phyloP scores from a whole-genome alignment of 192 early-diverging fungal species.

The Lobosporangium transversale region DNA sequence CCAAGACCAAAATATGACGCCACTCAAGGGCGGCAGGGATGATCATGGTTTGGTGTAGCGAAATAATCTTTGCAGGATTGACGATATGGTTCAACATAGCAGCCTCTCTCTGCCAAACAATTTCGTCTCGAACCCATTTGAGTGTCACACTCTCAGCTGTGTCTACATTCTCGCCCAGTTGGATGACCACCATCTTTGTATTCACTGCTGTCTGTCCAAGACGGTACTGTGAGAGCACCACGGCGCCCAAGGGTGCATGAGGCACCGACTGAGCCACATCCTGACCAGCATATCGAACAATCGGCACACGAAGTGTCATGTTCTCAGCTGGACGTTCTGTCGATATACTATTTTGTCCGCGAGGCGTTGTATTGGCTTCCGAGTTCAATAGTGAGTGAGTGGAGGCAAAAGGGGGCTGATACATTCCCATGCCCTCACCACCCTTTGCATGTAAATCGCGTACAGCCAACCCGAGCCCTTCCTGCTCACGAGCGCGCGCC shows the following conservation, averaged over 20 bases:
- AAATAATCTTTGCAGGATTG: slow-evolving; percentile 50
- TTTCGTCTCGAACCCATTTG: slow-evolving; percentile 52
- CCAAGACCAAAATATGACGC: slow-evolving; percentile 49
- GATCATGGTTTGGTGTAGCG: slow-evolving; percentile 51
- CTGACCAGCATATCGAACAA: slow-evolving; percentile 48
- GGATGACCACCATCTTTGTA: slow-evolving; percentile 46
- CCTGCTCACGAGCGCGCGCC: slow-evolving; percentile 27
- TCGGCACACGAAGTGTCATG: slow-evolving; percentile 44
- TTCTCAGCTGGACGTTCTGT: slow-evolving; percentile 44
- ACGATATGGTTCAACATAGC: slow-evolving; percentile 54
- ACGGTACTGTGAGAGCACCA: slow-evolving; percentile 51
- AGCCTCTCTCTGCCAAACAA: slow-evolving; percentile 53
- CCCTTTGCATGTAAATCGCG: slow-evolving; percentile 38
- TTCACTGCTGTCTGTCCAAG: slow-evolving; percentile 43
- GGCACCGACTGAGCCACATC: slow-evolving; percentile 47
- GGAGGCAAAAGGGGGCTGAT: slow-evolving; percentile 32
- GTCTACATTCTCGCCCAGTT: slow-evolving; percentile 49
- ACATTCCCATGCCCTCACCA: slow-evolving; percentile 13
- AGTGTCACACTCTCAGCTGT: slow-evolving; percentile 49
- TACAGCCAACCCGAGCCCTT: slow-evolving; percentile 28
- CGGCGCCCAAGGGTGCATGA: slow-evolving; percentile 34
- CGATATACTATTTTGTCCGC: slow-evolving; percentile 37
- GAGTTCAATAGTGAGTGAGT: slow-evolving; percentile 38
- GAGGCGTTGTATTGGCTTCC: slow-evolving; percentile 29
- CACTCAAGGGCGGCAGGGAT: slow-evolving; percentile 52